These are phyloP conservation scores for Vitis hybrid DNA, from an alignment of 177 flowering plant genomes.

Conservation along the genomic window DNA sequence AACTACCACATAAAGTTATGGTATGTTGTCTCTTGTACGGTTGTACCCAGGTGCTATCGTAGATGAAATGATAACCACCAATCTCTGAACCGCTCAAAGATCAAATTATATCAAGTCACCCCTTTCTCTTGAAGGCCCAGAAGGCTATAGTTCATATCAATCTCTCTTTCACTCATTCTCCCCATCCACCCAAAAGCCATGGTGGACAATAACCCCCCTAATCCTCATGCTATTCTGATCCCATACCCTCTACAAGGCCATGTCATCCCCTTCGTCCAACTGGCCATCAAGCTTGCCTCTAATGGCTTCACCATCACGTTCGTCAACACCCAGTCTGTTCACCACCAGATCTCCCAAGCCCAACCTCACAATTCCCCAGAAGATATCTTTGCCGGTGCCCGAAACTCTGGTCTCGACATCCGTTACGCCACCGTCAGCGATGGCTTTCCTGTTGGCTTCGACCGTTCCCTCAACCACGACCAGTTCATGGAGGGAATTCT, in stretches of 20 bases:
- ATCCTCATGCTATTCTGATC: slow-evolving; percentile 29
- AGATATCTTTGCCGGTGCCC: slow-evolving; percentile 29
- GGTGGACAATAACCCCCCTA: slow-evolving; percentile 6
- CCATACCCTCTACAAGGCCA: slow-evolving; percentile 37
- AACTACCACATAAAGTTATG: no score
- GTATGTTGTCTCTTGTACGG: no score
- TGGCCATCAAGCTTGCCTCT: slow-evolving; percentile 34
- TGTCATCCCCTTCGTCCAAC: slow-evolving; percentile 29
- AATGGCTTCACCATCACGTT: slow-evolving; percentile 38
- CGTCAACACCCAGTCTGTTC: slow-evolving; percentile 28
- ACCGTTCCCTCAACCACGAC: slow-evolving; percentile 26
- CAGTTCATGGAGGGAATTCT: slow-evolving; percentile 20
- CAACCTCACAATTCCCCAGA: neutral
- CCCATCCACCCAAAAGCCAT: neutral
- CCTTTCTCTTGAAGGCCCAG: neutral
- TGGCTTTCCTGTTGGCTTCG: slow-evolving; percentile 27
- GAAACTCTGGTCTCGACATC: slow-evolving; percentile 29
- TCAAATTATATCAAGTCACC: no score
- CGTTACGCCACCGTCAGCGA: slow-evolving; percentile 29
- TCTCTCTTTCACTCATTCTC: slow-evolving; percentile 4
- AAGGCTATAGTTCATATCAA: neutral
- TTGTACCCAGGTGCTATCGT: no score
- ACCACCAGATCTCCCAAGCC: slow-evolving; percentile 30
- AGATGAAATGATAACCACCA: no score
- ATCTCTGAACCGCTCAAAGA: no score